phyloP scores from a whole-genome alignment of 2,329 filamentous ascomycete species.

The Pestalotiopsis sp. region DNA sequence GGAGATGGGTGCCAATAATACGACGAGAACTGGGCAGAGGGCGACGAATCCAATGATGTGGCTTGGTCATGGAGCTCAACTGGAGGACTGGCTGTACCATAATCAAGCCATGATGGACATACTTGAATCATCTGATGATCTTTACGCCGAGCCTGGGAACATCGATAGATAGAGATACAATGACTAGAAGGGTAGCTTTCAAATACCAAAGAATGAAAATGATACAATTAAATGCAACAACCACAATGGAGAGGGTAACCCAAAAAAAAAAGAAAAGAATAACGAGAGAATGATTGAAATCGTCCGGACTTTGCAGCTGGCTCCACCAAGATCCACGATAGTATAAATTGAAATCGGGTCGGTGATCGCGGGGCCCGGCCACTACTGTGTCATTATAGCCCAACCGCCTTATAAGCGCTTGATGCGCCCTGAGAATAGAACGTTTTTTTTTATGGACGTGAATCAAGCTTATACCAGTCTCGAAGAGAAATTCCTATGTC shows the following conservation, averaged over 20 bases:
- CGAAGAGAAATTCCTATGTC: too few species aligned
- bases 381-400: neutral
- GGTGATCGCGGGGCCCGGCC: neutral
- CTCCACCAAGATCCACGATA: too few species aligned
- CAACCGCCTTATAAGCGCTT: neutral
- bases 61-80: conserved; percentile 42
- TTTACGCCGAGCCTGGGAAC: neutral
- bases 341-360: neutral
- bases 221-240: too few species aligned
- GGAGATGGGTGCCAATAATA: conserved; percentile 18
- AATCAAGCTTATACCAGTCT: too few species aligned
- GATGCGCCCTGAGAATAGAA: neutral
- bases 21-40: conserved; percentile 46
- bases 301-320: too few species aligned
- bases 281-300: too few species aligned
- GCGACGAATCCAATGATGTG: conserved; percentile 27
- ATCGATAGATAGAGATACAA: neutral
- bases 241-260: too few species aligned
- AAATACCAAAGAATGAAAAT: too few species aligned
- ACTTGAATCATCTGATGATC: conserved; percentile 47
- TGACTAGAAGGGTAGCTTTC: too few species aligned
- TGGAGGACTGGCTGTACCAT: conserved; percentile 69
- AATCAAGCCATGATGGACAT: conserved; percentile 68
- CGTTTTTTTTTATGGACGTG: neutral
- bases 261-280: too few species aligned